phyloP scores from a whole-genome alignment of 176 grass and related monocot genomes.

The Oryza nivara region DNA sequence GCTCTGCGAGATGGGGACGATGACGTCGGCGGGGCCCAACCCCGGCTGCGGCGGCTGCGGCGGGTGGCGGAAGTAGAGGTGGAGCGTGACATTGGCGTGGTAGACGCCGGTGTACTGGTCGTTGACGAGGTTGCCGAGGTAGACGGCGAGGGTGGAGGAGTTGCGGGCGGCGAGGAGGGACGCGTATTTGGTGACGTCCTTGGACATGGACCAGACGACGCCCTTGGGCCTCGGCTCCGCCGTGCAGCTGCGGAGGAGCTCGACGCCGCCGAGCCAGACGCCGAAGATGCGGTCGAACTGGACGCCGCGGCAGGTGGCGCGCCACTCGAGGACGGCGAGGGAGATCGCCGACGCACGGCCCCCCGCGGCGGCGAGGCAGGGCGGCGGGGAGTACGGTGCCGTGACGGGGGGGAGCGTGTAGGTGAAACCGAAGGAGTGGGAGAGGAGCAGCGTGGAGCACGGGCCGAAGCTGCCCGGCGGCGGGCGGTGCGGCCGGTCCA shows the following conservation, averaged over 20 bases:
- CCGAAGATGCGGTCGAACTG: conserved; percentile 83
- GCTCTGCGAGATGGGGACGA: conserved; percentile 61
- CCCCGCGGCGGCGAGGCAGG: conserved; percentile 37
- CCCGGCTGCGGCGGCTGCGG: conserved; percentile 5
- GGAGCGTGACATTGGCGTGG: conserved; percentile 70
- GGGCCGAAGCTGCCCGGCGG: conserved; percentile 52
- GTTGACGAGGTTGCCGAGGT: conserved; percentile 78
- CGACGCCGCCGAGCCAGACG: conserved; percentile 73
- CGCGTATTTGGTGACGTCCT: conserved; percentile 71
- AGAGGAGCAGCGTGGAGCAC: conserved; percentile 61
- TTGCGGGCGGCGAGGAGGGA: conserved; percentile 61
- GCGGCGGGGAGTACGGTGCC: conserved; percentile 50
- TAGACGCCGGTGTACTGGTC: conserved; percentile 67
- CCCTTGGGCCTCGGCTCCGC: conserved; percentile 48
- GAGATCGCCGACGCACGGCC: conserved; percentile 41
- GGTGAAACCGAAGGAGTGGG: conserved; percentile 67
- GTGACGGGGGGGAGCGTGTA: conserved; percentile 60
- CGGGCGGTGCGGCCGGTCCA: conserved; percentile 58
- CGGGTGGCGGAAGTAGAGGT: conserved; percentile 66
- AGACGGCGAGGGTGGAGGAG: conserved; percentile 61
- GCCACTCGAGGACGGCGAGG: conserved; percentile 75
- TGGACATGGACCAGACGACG: conserved; percentile 62
- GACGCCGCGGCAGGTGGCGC: conserved; percentile 56
- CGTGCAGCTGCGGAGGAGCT: conserved; percentile 76
- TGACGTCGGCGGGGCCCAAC: conserved; percentile 63